Evolutionary conservation across 2,329 filamentous ascomycete genomes (phyloP).

Genomic region (Drechslera avenae): DNA sequence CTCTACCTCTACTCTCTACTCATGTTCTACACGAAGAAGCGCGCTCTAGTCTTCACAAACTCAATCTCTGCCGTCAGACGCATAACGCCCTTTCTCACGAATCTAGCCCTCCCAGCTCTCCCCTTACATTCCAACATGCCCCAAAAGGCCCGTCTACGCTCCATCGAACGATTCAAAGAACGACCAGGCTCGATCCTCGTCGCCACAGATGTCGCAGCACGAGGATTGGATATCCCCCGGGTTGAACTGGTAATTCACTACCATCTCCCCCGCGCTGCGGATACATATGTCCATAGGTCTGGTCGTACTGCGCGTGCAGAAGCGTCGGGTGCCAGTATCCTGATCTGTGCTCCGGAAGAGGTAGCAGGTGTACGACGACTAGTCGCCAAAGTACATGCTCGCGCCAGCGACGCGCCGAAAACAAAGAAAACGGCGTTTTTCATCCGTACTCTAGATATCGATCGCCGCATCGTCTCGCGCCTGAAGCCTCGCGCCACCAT

Average conservation of each 20-base stretch:
- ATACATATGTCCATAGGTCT: conserved; percentile 93
- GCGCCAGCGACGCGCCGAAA: conserved; percentile 54
- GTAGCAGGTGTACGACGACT: conserved; percentile 82
- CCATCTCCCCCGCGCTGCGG: conserved; percentile 87
- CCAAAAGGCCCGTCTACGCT: conserved; percentile 92
- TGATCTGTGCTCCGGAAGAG: conserved; percentile 91
- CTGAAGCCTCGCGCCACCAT: conserved; percentile 78
- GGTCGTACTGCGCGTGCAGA: conserved; percentile 89
- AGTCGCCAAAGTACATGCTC: conserved; percentile 83
- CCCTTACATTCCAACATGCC: conserved; percentile 92
- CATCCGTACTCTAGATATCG: conserved; percentile 81
- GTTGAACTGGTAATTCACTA: conserved; percentile 94
- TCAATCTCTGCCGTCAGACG: conserved; percentile 92
- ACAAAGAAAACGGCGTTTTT: conserved; percentile 64
- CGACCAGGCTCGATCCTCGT: conserved; percentile 72
- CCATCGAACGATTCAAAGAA: conserved; percentile 84
- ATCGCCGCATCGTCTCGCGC: conserved; percentile 75
- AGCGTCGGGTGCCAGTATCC: conserved; percentile 76
- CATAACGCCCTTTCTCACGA: conserved; percentile 80
- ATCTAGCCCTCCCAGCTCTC: conserved; percentile 75
- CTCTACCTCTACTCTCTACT: conserved; percentile 90
- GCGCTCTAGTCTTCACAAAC: conserved; percentile 92
- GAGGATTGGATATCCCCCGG: conserved; percentile 88
- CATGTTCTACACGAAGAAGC: conserved; percentile 77
- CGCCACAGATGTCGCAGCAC: conserved; percentile 90